phyloP scores from a whole-genome alignment of 495 filamentous ascomycete genomes.

The Lindgomyces ingoldianus region DNA sequence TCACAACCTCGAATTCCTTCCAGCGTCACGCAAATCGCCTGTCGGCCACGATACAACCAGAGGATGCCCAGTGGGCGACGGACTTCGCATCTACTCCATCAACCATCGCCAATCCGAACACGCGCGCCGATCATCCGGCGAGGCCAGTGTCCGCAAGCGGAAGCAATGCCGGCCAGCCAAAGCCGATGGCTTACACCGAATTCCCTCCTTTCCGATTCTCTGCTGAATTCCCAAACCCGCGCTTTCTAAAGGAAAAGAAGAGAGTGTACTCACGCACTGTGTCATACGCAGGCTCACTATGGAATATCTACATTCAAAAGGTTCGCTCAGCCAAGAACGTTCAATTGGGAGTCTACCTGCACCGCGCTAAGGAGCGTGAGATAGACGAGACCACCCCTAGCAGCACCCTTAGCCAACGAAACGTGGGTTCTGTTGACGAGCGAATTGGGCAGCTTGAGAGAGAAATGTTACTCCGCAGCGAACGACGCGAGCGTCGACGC shows the following conservation, averaged over 20 bases:
- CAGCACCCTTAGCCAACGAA: conserved; percentile 33
- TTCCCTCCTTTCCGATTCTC: conserved; percentile 63
- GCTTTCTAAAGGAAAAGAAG: conserved; percentile 60
- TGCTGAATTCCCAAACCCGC: conserved; percentile 59
- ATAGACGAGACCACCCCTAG: conserved; percentile 47
- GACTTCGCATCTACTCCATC: conserved; percentile 50
- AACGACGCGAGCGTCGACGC: conserved; percentile 42
- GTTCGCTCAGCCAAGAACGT: conserved; percentile 55
- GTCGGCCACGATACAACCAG: conserved; percentile 51
- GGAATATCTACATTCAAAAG: conserved; percentile 66
- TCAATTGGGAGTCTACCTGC: conserved; percentile 62
- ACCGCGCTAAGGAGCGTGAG: conserved; percentile 61
- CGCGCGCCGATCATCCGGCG: conserved; percentile 25
- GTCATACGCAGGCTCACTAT: conserved; percentile 62
- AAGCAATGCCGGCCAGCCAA: conserved; percentile 36
- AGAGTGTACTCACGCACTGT: conserved; percentile 62
- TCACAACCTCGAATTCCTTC: conserved; percentile 46
- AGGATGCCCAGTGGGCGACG: conserved; percentile 54
- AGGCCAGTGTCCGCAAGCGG: conserved; percentile 40
- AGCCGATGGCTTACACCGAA: conserved; percentile 53
- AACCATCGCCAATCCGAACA: conserved; percentile 32
- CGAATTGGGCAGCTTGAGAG: conserved; percentile 53
- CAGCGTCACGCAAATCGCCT: conserved; percentile 47
- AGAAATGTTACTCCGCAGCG: conserved; percentile 49
- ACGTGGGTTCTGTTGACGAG: conserved; percentile 49